These are phyloP conservation scores for Pseudozyma sp. DNA, from an alignment of 1,284 basidiomycete species.

Conservation along the genomic window DNA sequence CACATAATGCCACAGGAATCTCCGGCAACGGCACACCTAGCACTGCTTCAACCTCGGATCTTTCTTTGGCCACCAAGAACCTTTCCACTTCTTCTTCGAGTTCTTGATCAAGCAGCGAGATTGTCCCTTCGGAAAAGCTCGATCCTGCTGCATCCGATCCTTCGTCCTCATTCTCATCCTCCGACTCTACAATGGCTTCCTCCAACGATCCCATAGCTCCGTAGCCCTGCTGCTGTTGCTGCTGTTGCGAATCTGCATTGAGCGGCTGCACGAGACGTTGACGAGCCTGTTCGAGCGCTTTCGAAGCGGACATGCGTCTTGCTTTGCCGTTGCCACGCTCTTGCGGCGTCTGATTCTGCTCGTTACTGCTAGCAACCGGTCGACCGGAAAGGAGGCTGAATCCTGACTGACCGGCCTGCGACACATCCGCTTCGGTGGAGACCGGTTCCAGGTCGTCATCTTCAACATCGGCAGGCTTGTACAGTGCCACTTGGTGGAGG, in stretches of 20 bases:
- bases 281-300: constrained; percentile 40
- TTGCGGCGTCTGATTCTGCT: constrained; percentile 11
- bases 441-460: not conserved
- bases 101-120: constrained; percentile 42
- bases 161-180: constrained; percentile 9
- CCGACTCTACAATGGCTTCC: constrained; percentile 16
- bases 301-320: constrained; percentile 36
- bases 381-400: constrained; percentile 42
- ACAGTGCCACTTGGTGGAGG: constrained; percentile 44
- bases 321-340: constrained; percentile 34
- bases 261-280: constrained; percentile 37
- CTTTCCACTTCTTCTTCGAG: constrained; percentile 46
- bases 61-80: constrained; percentile 47
- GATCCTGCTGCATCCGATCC: constrained; percentile 15
- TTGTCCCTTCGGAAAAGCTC: constrained; percentile 23
- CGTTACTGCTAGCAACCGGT: constrained; percentile 1
- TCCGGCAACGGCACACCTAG: constrained; percentile 59
- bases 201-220: constrained; percentile 25
- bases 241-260: not conserved
- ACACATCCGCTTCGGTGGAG: not conserved
- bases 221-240: constrained; percentile 15
- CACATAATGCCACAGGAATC: constrained; percentile 54
- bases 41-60: constrained; percentile 58
- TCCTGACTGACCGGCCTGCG: constrained; percentile 25
- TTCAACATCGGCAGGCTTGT: constrained; percentile 27